Base-by-base conservation (phyloP, 768 basidiomycete species). In the Pisolithus orientalis region DNA sequence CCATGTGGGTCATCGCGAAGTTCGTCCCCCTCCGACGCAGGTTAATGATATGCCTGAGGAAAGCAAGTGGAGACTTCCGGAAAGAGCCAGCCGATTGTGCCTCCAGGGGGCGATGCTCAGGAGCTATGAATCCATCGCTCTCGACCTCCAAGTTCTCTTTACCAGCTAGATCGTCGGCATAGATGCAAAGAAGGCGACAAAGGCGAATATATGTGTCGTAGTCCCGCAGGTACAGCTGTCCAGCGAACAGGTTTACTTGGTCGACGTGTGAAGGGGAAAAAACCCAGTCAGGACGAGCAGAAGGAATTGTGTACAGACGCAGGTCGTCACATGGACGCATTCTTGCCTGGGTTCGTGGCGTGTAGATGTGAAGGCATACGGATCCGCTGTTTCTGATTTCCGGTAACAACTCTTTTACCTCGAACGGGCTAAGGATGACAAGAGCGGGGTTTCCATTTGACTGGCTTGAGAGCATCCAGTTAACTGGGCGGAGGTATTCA, bases 211-310 rank as follows among this genome's bases (percentile, higher is more conserved):
- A 78, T 2, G 68, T 58, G 11, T 52, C 53, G 27, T 66, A 59
- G 24, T 70, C 59, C 9, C 59, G 60, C 38, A 76, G 50, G 49
- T 72, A 79, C 4, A 79, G 65, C 50, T 79, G 75, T 4, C 75
- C 77, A 13, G 75, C 73, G 55, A 72, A 76, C 29, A 77, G 54
- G 38, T 72, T 75, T 31, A 79, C 61, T 43, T 76, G 73, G 27
- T 47, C 49, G 25, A 65, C 65, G 6, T 60, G 49, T 8, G 51
- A 37, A 2, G 47, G 38, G 1, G 53, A 43, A 0, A 60, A 52
- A 7, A 47, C 47, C 58, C 64, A 65, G 6, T 39, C 42, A 3
- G 31, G 11, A 13, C n/a, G 40, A 21, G 6, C 40, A 8, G 53
- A 34, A 11, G 59, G 61, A 27, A 62, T 38, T 9, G 17, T 39